phyloP scores from a whole-genome alignment of 2,329 filamentous ascomycete genomes.

The Talaromyces marneffei region DNA sequence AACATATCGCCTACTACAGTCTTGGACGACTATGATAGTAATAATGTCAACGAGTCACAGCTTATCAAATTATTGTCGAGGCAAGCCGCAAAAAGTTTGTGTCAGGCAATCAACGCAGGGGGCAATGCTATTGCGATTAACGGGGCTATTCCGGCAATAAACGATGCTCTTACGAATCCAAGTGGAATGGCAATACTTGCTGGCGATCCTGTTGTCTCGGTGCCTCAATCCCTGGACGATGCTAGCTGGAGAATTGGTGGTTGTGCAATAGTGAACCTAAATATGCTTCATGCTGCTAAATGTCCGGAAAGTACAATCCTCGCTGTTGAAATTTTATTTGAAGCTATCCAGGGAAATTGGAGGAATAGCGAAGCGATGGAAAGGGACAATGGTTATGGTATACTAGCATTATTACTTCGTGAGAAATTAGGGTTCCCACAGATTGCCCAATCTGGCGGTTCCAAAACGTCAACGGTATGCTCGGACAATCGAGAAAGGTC shows the following conservation, averaged over 20 bases:
- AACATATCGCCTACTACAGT: slow-evolving; percentile 77
- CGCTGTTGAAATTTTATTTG: slow-evolving; percentile 76
- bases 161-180: slow-evolving; percentile 75
- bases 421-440: slow-evolving; percentile 59
- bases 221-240: slow-evolving; percentile 82
- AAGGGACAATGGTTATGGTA: slow-evolving; percentile 85
- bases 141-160: slow-evolving; percentile 76
- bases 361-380: slow-evolving; percentile 98
- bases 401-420: slow-evolving; percentile 74
- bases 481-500: slow-evolving; percentile 44
- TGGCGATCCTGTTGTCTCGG: slow-evolving; percentile 73
- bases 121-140: slow-evolving; percentile 81
- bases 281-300: slow-evolving; percentile 71
- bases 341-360: slow-evolving; percentile 86
- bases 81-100: slow-evolving; percentile 61
- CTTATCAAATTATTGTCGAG: slow-evolving; percentile 71
- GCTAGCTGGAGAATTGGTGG: slow-evolving; percentile 90
- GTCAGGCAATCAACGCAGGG: slow-evolving; percentile 64
- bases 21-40: slow-evolving; percentile 73
- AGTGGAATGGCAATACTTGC: slow-evolving; percentile 78
- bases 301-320: slow-evolving; percentile 66
- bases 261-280: slow-evolving; percentile 77
- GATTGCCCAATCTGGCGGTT: slow-evolving; percentile 34
- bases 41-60: slow-evolving; percentile 64
- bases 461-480: slow-evolving; percentile 35